A percentile compares a stretch with the other conserved stretches of the same genome.
Evolutionary conservation across 805 yeast genomes (phyloP).

Genomic region (Yarrowia sp.): DNA sequence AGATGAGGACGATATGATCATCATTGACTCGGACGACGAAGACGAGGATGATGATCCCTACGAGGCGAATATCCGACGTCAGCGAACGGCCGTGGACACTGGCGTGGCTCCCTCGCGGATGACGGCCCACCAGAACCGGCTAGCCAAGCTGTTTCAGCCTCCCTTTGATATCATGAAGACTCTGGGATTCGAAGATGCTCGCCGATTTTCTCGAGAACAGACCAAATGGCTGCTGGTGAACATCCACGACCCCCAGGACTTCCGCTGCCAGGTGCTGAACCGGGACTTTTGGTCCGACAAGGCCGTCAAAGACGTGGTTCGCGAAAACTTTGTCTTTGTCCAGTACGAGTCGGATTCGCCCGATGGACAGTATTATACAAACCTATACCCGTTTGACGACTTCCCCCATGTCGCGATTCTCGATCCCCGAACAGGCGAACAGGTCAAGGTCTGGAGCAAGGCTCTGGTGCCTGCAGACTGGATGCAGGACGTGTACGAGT

Average conservation of each 20-base stretch:
- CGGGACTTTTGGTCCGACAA: constrained; percentile 89
- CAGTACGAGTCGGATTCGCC: constrained; percentile 84
- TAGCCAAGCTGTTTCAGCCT: constrained; percentile 87
- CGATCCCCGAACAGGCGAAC: constrained; percentile 96
- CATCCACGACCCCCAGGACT: constrained; percentile 84
- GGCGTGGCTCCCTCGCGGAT: constrained; percentile 50
- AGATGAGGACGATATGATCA: constrained; percentile 39
- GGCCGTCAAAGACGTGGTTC: constrained; percentile 67
- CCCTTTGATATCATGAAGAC: constrained; percentile 88
- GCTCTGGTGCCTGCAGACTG: constrained; percentile 68
- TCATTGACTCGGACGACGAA: constrained; percentile 53
- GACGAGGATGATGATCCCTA: constrained; percentile 50
- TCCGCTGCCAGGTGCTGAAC: constrained; percentile 86
- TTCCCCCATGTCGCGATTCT: constrained; percentile 90
- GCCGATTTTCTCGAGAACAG: constrained; percentile 63
- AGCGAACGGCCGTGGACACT: constrained; percentile 17
- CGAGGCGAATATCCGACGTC: constrained; percentile 44
- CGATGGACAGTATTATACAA: constrained; percentile 72
- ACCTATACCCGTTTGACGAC: constrained; percentile 72
- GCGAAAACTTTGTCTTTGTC: constrained; percentile 75
- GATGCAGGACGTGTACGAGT: constrained; percentile 71
- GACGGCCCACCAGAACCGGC: constrained; percentile 63
- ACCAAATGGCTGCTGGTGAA: constrained; percentile 87
- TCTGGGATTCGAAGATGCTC: constrained; percentile 76
- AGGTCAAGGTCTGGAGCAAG: constrained; percentile 73